Base-by-base conservation (phyloP, 352 stramenopile species). In the Phytophthora boehmeriae region DNA sequence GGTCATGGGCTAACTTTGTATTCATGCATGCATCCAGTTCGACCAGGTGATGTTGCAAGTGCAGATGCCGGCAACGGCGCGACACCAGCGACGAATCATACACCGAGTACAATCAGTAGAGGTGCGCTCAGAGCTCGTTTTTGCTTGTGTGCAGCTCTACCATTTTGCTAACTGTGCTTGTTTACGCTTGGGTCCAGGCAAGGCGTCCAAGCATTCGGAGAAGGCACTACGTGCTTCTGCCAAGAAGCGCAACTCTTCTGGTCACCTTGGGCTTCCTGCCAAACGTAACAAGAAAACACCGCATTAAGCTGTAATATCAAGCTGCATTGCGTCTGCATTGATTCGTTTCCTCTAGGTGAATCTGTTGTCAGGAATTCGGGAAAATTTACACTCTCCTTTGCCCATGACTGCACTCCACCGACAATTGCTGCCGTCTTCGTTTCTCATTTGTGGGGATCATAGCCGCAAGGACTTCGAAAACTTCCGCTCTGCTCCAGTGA, bases 261-360 rank as follows among this genome's bases (percentile, higher is more conserved):
- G 36, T 0, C 66, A 45, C 14, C 61, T 59, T 13, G 75, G 59
- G 2, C 61, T 83, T 38, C 64, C 78, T 14, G 70, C 78, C 3
- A 88, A 88, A 44, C 75, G 78, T 9, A 86, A 84, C 61, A 86
- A 86, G 66, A 88, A 88, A 67, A 67, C 75, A n/a, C 50, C 62
- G 19, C 49, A 72, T 23, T 71, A 59, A 68, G 36, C 19, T 35
- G 11, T 6, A 22, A 54, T 22, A 44, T 44, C 38, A 44, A 22
- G 38, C 19, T 17, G 14, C 22, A 9, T 8, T 22, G 38, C n/a
- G 13, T 4, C 9, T 44, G n/a, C 19, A 34, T 35, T 23, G n/a
- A 42, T 25, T 27, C 22, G 11, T n/a, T 39, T 16, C 4, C 34
- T n/a, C 2, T 36, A 36, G 11, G 11, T 36, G 6, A 36, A 11